Percentiles rank a stretch among this genome's conserved stretches.
These are phyloP conservation scores for Colletotrichum phormii DNA, from an alignment of 2,329 filamentous ascomycete species.

Conservation along the genomic window DNA sequence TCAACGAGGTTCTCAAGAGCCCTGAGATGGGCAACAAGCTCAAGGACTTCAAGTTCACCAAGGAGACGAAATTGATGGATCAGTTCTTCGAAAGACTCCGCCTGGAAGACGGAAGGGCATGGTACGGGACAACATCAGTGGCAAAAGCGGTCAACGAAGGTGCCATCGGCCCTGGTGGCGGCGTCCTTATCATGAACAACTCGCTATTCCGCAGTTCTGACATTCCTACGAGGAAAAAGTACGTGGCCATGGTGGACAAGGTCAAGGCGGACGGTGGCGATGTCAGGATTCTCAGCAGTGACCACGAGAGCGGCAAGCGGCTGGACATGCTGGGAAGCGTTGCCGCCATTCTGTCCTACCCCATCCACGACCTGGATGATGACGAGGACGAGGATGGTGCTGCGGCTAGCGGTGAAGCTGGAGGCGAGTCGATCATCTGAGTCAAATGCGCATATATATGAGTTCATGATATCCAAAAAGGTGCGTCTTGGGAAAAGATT, in stretches of 20 bases:
- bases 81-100: conserved; percentile 82
- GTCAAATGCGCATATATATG: background rate
- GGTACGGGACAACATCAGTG: conserved; percentile 89
- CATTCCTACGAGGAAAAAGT: conserved; percentile 79
- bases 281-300: conserved; percentile 87
- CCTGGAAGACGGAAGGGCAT: conserved; percentile 87
- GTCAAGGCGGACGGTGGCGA: conserved; percentile 91
- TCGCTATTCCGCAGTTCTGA: conserved; percentile 87
- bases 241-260: conserved; percentile 87
- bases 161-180: conserved; percentile 88
- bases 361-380: conserved; percentile 83
- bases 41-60: conserved; percentile 87
- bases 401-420: conserved; percentile 5
- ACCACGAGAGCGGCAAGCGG: conserved; percentile 92
- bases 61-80: conserved; percentile 87
- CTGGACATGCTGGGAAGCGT: conserved; percentile 88
- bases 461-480: background rate
- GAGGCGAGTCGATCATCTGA: conserved; percentile 27
- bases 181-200: conserved; percentile 88
- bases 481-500: background rate
- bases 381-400: conserved; percentile 61
- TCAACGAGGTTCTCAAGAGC: conserved; percentile 88
- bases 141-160: conserved; percentile 86
- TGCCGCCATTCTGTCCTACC: conserved; percentile 91
- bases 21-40: conserved; percentile 82